Percentiles rank a stretch among this genome's conserved stretches.
Evolutionary conservation across 139 green algal species (phyloP).

Genomic region (Trebouxia sp.): DNA sequence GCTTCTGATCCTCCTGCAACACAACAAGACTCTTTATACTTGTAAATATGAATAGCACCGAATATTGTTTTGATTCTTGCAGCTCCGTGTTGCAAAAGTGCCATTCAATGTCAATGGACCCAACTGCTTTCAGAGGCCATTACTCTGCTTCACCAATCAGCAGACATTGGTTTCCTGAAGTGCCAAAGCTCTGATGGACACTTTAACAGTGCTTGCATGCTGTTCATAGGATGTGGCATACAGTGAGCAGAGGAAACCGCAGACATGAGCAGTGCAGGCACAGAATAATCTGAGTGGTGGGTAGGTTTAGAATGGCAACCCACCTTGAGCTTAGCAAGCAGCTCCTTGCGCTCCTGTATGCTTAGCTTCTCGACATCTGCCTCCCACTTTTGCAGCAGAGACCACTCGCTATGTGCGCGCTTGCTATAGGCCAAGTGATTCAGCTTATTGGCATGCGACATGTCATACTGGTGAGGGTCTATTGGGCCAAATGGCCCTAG

Average conservation of each 20-base stretch:
- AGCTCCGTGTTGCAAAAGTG: not conserved
- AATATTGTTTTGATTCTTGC: not conserved
- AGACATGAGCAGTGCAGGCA: not conserved
- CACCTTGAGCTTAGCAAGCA: slow-evolving; percentile 4
- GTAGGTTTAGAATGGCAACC: not conserved
- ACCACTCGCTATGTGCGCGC: slow-evolving; percentile 27
- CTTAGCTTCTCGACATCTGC: slow-evolving; percentile 6
- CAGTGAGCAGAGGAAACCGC: too few relatives aligned
- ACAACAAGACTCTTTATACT: too few relatives aligned
- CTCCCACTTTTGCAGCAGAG: slow-evolving; percentile 12
- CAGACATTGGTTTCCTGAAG: not conserved
- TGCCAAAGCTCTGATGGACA: not conserved
- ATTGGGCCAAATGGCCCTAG: not conserved
- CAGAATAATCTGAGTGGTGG: not conserved
- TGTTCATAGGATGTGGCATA: too few relatives aligned
- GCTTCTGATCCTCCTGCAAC: not conserved
- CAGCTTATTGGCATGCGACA: slow-evolving; percentile 10
- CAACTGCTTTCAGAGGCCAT: not conserved
- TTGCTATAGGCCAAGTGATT: not conserved
- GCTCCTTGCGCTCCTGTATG: not conserved
- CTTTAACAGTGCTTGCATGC: too few relatives aligned
- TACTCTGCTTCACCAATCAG: not conserved
- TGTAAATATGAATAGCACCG: not conserved
- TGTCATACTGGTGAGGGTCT: not conserved
- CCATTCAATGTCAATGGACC: not conserved